Evolutionary conservation across 768 basidiomycete species (phyloP).

Genomic region (Leccinellum luteum): DNA sequence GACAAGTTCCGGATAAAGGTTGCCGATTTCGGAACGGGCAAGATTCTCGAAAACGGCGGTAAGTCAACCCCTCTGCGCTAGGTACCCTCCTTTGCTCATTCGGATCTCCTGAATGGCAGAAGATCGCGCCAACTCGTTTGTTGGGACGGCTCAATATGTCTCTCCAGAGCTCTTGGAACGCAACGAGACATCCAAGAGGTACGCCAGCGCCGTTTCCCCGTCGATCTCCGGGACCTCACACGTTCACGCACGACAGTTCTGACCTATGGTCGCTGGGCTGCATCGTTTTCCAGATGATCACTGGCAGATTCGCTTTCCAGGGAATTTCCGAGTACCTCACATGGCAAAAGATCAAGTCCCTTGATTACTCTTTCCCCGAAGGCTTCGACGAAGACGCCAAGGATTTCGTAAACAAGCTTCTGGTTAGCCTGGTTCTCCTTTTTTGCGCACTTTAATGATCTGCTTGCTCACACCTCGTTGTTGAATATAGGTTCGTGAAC

Average conservation of each 20-base stretch:
- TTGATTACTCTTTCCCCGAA: conserved; percentile 85
- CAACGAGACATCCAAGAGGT: conserved; percentile 78
- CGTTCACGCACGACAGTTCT: conserved; percentile 48
- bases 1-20: conserved; percentile 86
- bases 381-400: conserved; percentile 80
- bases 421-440: conserved; percentile 46
- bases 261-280: conserved; percentile 97
- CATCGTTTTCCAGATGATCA: conserved; percentile 91
- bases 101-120: conserved; percentile 30
- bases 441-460: not conserved
- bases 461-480: not conserved
- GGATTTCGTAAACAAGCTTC: conserved; percentile 72
- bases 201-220: conserved; percentile 6
- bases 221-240: not conserved
- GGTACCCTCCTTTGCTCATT: conserved; percentile 1
- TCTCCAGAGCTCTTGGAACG: conserved; percentile 79
- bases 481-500: conserved; percentile 53
- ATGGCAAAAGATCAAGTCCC: conserved; percentile 88
- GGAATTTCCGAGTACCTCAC: conserved; percentile 91
- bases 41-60: conserved; percentile 61
- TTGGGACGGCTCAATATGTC: conserved; percentile 90
- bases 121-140: conserved; percentile 68
- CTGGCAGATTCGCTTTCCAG: conserved; percentile 88
- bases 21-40: conserved; percentile 94
- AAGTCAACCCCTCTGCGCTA: conserved; percentile 19